Base-by-base conservation (phyloP, 176 grass and related monocot species). In the Themeda triandra region DNA sequence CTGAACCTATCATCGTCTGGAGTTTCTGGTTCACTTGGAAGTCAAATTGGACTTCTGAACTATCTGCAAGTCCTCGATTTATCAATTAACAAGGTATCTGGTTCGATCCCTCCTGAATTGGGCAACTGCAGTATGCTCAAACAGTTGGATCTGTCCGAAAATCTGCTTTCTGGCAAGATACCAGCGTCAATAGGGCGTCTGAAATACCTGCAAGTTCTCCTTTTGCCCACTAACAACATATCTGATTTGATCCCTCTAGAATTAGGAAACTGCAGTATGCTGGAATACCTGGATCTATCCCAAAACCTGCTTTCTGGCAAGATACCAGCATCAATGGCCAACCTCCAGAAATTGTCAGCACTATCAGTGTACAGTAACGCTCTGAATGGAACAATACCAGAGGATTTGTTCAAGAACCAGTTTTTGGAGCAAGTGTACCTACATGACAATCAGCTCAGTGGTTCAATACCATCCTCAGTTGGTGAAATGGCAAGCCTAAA, bases 31-130 rank as follows among this genome's bases (percentile, higher is more conserved):
- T 77, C 72, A 31, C 17, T 96, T 42, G 88, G 88, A 29, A 81
- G 87, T 49, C 75, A 91, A 42, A 83, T 93, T 37, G 84, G 89
- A 9, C 36, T 13, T 25, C 36, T 91, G 10, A 87, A 66, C 40
- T 45, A 60, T 35, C 81, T 96, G 17, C 56, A 64, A 49, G 44
- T 0, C 6, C 45, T 96, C 14, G 23, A 11, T 46, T 67, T 96
- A 2, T 23, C 42, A 46, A 2, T 0, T 13, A 96, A 96, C 32
- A 89, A 32, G 28, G 28, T 96, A 32, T 87, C 89, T 27, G 91
- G 91, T 48, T 29, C 37, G 12, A 96, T 96, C 25, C 91, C 94
- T 51, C 62, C 23, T 1, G 92, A 94, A 76, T 53, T 97, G 60
- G 83, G 88, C 24, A 86, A 92, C 70, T 97, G 95, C 66, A 91